A percentile compares a stretch with the other conserved stretches of the same genome.
phyloP scores from a whole-genome alignment of 371 early-diverging fungal genomes.

The Umbelopsis sp. region DNA sequence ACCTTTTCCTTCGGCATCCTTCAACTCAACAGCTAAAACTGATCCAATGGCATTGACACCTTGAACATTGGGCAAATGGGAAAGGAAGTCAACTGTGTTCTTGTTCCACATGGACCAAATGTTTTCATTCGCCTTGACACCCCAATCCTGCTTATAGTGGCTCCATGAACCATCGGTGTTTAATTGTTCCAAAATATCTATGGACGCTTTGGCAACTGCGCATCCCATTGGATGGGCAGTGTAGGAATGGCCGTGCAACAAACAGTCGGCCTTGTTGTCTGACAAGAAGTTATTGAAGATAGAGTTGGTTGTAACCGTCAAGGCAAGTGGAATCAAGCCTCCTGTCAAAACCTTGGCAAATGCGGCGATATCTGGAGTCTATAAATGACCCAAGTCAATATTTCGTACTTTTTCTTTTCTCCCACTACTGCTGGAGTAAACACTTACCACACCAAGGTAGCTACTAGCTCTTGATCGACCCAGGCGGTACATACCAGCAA shows the following conservation, averaged over 20 bases:
- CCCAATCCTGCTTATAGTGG: slow-evolving; percentile 49
- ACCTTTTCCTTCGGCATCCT: slow-evolving; percentile 50
- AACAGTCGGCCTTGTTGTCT: slow-evolving; percentile 69
- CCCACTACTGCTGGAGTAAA: slow-evolving; percentile 6
- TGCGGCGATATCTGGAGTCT: slow-evolving; percentile 78
- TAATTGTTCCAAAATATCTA: slow-evolving; percentile 57
- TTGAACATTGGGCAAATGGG: slow-evolving; percentile 59
- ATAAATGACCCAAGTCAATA: slow-evolving; percentile 20
- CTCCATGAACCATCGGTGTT: slow-evolving; percentile 29
- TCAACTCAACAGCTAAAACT: slow-evolving; percentile 73
- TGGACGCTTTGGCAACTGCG: slow-evolving; percentile 66
- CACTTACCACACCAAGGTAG: slow-evolving; percentile 67
- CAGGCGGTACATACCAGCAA: slow-evolving; percentile 80
- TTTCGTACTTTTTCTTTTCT: slow-evolving; percentile 16
- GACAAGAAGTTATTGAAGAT: slow-evolving; percentile 72
- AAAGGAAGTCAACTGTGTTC: slow-evolving; percentile 51
- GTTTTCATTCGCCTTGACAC: slow-evolving; percentile 28
- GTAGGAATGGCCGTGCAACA: slow-evolving; percentile 85
- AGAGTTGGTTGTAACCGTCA: slow-evolving; percentile 68
- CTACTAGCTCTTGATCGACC: slow-evolving; percentile 68
- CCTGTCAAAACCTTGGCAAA: slow-evolving; percentile 86
- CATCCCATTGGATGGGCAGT: slow-evolving; percentile 89
- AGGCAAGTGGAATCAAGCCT: slow-evolving; percentile 73
- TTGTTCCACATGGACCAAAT: slow-evolving; percentile 66
- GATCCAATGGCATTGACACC: slow-evolving; percentile 78